A percentile compares a stretch with the other conserved stretches of the same genome.
phyloP scores from a whole-genome alignment of 2,329 filamentous ascomycete species.

The Colletotrichum karsti region DNA sequence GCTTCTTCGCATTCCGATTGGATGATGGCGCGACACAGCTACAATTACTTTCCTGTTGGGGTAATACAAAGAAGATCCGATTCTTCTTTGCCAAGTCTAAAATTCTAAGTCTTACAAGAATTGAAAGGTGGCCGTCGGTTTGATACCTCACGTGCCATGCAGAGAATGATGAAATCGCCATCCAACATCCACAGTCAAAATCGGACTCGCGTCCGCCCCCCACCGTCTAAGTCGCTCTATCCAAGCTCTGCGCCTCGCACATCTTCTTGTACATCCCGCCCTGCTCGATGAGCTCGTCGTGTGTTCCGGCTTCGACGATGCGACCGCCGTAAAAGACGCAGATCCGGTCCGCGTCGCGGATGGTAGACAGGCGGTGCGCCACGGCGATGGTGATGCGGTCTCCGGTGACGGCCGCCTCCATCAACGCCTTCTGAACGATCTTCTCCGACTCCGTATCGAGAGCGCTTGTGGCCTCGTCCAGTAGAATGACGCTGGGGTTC shows the following conservation, averaged over 20 bases:
- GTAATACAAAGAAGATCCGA: background rate
- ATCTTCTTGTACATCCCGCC: slow-evolving; percentile 25
- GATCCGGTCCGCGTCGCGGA: slow-evolving; percentile 29
- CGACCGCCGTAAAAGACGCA: slow-evolving; percentile 19
- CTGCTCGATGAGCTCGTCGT: slow-evolving; percentile 6
- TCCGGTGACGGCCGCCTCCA: slow-evolving; percentile 32
- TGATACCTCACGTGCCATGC: background rate
- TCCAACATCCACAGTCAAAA: background rate
- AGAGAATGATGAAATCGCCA: background rate
- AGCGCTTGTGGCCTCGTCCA: slow-evolving; percentile 75
- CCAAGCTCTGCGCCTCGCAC: slow-evolving; percentile 26
- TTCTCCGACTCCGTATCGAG: slow-evolving; percentile 74
- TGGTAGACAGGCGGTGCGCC: slow-evolving; percentile 29
- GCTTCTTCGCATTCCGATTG: too few species aligned
- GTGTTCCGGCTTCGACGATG: slow-evolving; percentile 15
- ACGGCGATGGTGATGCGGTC: slow-evolving; percentile 27
- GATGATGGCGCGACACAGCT: too few species aligned
- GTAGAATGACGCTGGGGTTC: slow-evolving; percentile 70
- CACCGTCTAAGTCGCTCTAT: background rate
- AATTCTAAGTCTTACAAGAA: background rate
- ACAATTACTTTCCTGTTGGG: background rate
- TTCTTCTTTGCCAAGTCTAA: background rate
- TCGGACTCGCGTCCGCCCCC: background rate
- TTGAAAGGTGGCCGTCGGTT: background rate
- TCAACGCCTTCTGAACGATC: slow-evolving; percentile 70